Percentiles rank a stretch among this genome's conserved stretches.
Conservation (phyloP, 805 yeast genomes). For the Candida quercuum region DNA sequence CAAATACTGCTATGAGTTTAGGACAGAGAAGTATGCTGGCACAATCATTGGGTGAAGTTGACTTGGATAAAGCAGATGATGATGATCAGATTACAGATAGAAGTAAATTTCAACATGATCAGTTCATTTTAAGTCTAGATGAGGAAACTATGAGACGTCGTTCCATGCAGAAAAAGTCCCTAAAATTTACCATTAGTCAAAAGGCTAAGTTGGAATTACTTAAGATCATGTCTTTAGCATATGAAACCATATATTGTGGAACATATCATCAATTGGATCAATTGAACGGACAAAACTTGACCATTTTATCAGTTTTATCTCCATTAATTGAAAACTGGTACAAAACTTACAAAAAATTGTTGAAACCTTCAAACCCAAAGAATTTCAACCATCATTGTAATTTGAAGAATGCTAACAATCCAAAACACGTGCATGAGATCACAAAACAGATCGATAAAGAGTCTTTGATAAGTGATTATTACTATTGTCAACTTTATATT, state of each 20-base stretch:
- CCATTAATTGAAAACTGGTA: slow-evolving; percentile 82
- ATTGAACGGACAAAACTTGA: slow-evolving; percentile 55
- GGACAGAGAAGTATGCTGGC: slow-evolving; percentile 75
- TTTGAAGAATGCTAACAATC: slow-evolving; percentile 20
- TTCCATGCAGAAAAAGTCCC: slow-evolving; percentile 19
- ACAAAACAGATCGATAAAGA: slow-evolving; percentile 51
- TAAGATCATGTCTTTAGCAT: slow-evolving; percentile 75
- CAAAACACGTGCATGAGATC: slow-evolving; percentile 28
- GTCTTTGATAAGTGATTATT: slow-evolving; percentile 72
- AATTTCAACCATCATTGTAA: slow-evolving; percentile 28
- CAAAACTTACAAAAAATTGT: slow-evolving; percentile 48
- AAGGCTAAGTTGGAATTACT: slow-evolving; percentile 76
- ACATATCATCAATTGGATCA: slow-evolving; percentile 45
- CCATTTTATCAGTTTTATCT: slow-evolving; percentile 64
- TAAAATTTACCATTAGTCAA: slow-evolving; percentile 57
- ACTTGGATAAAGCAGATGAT: slow-evolving; percentile 39
- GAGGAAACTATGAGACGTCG: slow-evolving; percentile 25
- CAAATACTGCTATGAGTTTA: slow-evolving; percentile 74
- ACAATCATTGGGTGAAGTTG: slow-evolving; percentile 64
- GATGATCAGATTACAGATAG: slow-evolving; percentile 18
- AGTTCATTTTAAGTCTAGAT: slow-evolving; percentile 23
- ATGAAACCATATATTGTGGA: slow-evolving; percentile 73
- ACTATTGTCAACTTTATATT: slow-evolving; percentile 78
- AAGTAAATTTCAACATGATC: slow-evolving; percentile 25
- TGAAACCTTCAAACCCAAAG: slow-evolving; percentile 44